phyloP scores from a whole-genome alignment of 2,329 filamentous ascomycete genomes.

The Colletotrichum sp. region DNA sequence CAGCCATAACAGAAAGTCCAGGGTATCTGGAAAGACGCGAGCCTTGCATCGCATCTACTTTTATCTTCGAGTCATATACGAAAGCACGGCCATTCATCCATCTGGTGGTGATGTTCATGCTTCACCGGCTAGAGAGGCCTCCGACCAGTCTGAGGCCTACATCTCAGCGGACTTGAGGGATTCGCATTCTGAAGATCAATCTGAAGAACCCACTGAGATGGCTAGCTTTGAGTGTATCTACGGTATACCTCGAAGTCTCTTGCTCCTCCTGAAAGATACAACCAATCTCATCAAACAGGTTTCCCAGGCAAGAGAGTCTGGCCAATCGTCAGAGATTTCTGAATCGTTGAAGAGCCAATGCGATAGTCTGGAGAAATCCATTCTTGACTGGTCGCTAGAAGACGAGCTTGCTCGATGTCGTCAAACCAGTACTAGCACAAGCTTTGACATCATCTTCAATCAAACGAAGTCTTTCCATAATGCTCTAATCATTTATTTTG shows the following conservation, averaged over 20 bases:
- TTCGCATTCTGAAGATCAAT: neutral
- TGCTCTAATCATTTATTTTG: constrained; percentile 30
- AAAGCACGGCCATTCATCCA: constrained; percentile 19
- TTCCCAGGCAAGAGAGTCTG: neutral
- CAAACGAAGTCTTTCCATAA: constrained; percentile 27
- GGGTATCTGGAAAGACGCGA: constrained; percentile 21
- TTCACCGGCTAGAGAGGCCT: neutral
- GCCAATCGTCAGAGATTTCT: neutral
- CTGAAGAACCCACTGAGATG: neutral
- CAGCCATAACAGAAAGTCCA: neutral
- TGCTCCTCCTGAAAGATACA: constrained; percentile 5
- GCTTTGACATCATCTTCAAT: constrained; percentile 15
- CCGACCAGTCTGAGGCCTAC: neutral
- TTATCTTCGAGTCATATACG: constrained; percentile 27
- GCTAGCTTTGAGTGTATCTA: constrained; percentile 23
- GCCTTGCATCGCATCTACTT: constrained; percentile 29
- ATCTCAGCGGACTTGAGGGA: too few relatives aligned
- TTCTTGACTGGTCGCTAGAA: constrained; percentile 18
- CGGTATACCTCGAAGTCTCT: constrained; percentile 20
- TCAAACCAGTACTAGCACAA: neutral
- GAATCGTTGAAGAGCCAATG: neutral
- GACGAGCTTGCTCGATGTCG: neutral
- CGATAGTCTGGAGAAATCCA: constrained; percentile 6
- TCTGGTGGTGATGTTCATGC: neutral
- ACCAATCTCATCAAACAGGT: constrained; percentile 7